Evolutionary conservation across 169 alveolate species (phyloP), one percentile per base, ranked within the genome.

Genomic region (Plasmodium billcollinsi): DNA sequence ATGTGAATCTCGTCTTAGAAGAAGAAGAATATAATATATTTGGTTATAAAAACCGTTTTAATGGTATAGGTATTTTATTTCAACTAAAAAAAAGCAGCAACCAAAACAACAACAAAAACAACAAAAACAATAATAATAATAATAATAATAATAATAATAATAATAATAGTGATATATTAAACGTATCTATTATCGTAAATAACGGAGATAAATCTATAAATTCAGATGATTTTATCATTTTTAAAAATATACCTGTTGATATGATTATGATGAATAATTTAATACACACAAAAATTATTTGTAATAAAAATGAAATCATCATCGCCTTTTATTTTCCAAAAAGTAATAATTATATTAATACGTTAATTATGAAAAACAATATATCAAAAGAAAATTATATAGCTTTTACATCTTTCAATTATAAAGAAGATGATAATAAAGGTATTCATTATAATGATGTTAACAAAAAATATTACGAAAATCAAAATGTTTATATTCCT

Each of bases 371-470:
- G 39, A 83, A 83, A 47, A 69, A 83, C 9, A 24, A 69, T 18
- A 43, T 83, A 15, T 50, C 91, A 0, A 83, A 7, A 71, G 73
- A 83, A 45, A 83, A 83, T 58, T 83, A 83, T 62, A 50, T 83
- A 26, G 91, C 74, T 15, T 83, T 83, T 62, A 69, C 69, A 21
- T 69, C 91, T 6, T 83, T 54, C 24, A 83, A 83, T 59, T 83
- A 52, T 24, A 83, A 69, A 12, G 91, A 83, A 61, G 78, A 83
- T 70, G 66, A 58, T 20, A 43, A 54, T 0, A 39, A 63, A 18
- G 0, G 61, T 7, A 7, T 45, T 12, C 0, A 26, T 26, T 26
- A 26, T 26, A 26, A 26, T 26, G 78, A 83, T 70, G 73, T 39
- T 20, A 43, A 54, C 0, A 39, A 18, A 15, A 18, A 15, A 56